Base-by-base conservation (phyloP, 2,329 filamentous ascomycete species). In the Trichophyton verrucosum region DNA sequence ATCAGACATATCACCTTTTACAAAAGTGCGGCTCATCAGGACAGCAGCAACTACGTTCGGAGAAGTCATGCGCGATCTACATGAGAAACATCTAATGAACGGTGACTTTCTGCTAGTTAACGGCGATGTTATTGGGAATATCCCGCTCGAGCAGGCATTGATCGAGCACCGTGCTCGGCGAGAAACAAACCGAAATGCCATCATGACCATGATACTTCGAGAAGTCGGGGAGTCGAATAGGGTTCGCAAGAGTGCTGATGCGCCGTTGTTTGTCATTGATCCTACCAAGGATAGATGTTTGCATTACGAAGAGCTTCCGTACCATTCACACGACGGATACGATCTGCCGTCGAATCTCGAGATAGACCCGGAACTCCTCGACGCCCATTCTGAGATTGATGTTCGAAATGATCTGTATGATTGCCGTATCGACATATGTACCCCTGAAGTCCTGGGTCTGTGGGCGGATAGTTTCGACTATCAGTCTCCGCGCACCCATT, bases 391-490 rank as follows among this genome's bases (percentile, higher is more conserved):
- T 4, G 89, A 95, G 71, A 82, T 96, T 58, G 90, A 95, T 67
- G 80, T 96, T 20, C 85, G 91, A 44, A 84, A 87, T 65, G 92
- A 99, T 74, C 77, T 99, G 62, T 88, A 97, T 64, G 94, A 99
- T 73, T 91, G 90, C 67, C 88, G 89, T 59, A 94, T 99, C 69
- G 94, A 99, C 71, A 97, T 99, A 65, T 97, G 92, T 75, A 97
- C 94, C 0, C 91, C 92, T 0, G 94, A 97, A 70, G 91, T 96
- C 7, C 81, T 97, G 49, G 91, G 91, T 6, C 77, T 97, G 61
- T 99, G 94, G 89, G 94, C 91, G 7, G 94, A 99, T 75, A 96
- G 91, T 70, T 99, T 97, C 68, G 92, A 99, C 73, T 97, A 96
- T 73, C 91, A 96, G 72, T 81, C 91, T 6, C 90, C 92, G 1